phyloP scores from a whole-genome alignment of 306 rosid genomes.

The Oemleria cerasiformis region DNA sequence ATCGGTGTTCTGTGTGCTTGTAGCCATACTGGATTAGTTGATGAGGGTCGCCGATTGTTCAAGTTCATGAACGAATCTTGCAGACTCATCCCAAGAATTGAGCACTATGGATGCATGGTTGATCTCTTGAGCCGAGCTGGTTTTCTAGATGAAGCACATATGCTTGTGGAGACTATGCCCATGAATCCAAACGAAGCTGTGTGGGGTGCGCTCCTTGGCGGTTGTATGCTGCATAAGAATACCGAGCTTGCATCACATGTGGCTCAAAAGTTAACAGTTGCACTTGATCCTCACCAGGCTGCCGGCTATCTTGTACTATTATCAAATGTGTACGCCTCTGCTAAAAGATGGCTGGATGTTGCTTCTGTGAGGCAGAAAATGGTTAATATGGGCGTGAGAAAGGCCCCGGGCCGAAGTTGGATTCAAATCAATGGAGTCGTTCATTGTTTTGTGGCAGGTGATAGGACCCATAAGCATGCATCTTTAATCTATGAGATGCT shows the following conservation, averaged over 20 bases:
- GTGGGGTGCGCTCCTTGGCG: conserved; percentile 80
- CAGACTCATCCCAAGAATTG: conserved; percentile 53
- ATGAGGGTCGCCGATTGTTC: conserved; percentile 53
- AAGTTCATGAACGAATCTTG: conserved; percentile 51
- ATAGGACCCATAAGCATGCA: conserved; percentile 51
- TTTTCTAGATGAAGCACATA: conserved; percentile 58
- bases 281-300: conserved; percentile 44
- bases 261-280: conserved; percentile 38
- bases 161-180: conserved; percentile 61
- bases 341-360: conserved; percentile 63
- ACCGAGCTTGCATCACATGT: conserved; percentile 48
- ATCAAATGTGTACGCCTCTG: conserved; percentile 59
- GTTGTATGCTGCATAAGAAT: conserved; percentile 72
- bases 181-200: conserved; percentile 62
- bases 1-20: conserved; percentile 73
- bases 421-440: conserved; percentile 51
- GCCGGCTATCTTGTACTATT: conserved; percentile 69
- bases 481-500: conserved; percentile 46
- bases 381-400: conserved; percentile 58
- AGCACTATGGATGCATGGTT: conserved; percentile 88
- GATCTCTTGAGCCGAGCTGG: conserved; percentile 90
- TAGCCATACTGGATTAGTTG: conserved; percentile 69
- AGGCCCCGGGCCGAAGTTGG: conserved; percentile 73
- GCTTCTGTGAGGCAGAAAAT: conserved; percentile 51
- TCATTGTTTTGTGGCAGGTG: conserved; percentile 59